phyloP scores from a whole-genome alignment of 83 land plant genomes.

The Diphasiastrum complanatum region DNA sequence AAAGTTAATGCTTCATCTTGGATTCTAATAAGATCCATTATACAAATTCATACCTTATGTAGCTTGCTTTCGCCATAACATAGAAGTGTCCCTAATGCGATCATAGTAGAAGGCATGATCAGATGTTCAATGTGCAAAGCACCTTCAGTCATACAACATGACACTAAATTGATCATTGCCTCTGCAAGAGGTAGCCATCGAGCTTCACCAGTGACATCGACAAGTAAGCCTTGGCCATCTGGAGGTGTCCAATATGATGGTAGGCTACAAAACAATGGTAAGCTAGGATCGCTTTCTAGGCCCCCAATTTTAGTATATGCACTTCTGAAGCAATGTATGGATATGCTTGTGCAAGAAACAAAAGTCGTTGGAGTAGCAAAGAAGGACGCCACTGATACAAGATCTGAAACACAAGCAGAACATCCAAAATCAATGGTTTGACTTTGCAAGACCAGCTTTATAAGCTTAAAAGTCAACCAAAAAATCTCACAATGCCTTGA shows the following conservation, averaged over 20 bases:
- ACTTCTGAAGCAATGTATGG: conserved; percentile 53
- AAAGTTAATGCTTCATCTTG: too few species aligned
- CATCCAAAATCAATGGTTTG: conserved; percentile 9
- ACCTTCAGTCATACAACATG: conserved; percentile 59
- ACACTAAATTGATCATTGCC: conserved; percentile 57
- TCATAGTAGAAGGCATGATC: conserved; percentile 43
- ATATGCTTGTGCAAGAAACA: conserved; percentile 26
- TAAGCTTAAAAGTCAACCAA: too few species aligned
- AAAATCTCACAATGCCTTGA: too few species aligned
- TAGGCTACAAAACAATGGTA: conserved; percentile 43
- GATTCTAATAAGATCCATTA: conserved; percentile 10
- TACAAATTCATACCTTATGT: conserved; percentile 61
- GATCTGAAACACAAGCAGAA: conserved; percentile 46
- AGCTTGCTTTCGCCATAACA: conserved; percentile 64
- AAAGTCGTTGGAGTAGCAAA: conserved; percentile 24
- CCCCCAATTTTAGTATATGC: conserved; percentile 41
- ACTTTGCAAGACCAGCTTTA: too few species aligned
- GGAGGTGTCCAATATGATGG: conserved; percentile 54
- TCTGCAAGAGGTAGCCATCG: conserved; percentile 78
- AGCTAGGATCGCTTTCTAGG: background rate
- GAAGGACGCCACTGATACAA: conserved; percentile 52
- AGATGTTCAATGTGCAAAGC: conserved; percentile 78
- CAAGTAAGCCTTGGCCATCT: conserved; percentile 54
- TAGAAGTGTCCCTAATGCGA: conserved; percentile 51
- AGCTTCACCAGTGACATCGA: conserved; percentile 49